Conservation (phyloP, 257 asterid species). For the Cruciata laevipes region DNA sequence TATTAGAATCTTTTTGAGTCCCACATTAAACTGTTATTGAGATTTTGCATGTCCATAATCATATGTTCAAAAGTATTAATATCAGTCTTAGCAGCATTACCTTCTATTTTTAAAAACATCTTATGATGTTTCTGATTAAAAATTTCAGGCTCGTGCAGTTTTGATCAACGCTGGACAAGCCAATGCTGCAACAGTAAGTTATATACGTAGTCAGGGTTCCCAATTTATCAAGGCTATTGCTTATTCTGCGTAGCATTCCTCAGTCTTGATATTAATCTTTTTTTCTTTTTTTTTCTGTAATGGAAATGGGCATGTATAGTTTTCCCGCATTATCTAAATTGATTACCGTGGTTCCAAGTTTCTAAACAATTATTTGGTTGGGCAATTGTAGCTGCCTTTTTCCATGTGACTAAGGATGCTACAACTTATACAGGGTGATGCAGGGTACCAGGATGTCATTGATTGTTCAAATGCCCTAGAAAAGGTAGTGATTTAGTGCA, state of each 20-base stretch:
- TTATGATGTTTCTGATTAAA: constrained; percentile 16
- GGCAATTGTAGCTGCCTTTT: not conserved
- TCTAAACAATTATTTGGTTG: not conserved
- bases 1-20: not conserved
- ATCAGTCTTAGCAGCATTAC: not conserved
- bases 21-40: not conserved
- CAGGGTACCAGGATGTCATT: constrained; percentile 84
- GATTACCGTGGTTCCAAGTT: not conserved
- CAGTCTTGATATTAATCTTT: not conserved
- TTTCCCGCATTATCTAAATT: not conserved
- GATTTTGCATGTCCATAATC: not conserved
- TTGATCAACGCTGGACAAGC: constrained; percentile 99
- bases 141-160: constrained; percentile 88
- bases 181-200: constrained; percentile 91
- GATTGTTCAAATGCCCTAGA: constrained; percentile 75
- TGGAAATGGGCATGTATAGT: not conserved
- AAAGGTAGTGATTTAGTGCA: constrained; percentile 39
- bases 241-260: not conserved
- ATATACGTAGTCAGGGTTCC: not conserved
- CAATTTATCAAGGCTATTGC: not conserved
- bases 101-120: not conserved
- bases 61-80: not conserved
- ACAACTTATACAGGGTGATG: constrained; percentile 65
- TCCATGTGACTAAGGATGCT: constrained; percentile 1
- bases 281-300: not conserved